phyloP scores from a whole-genome alignment of 2,329 filamentous ascomycete genomes.

The Furcasterigmium sp. region DNA sequence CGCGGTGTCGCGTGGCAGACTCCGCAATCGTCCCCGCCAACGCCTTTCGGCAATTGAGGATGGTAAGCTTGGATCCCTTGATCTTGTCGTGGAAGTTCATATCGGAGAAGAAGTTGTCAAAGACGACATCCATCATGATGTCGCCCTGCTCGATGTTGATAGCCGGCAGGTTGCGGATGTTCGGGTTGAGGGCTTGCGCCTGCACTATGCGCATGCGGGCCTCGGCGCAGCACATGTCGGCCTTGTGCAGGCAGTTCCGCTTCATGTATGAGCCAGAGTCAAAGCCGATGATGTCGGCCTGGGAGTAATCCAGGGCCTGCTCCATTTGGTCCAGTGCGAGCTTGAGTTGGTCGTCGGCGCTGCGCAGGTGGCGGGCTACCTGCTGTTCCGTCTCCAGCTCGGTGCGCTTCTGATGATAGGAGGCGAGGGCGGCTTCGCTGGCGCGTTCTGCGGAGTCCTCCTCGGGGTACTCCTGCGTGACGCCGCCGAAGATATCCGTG shows the following conservation, averaged over 20 bases:
- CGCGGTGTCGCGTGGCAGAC: not conserved
- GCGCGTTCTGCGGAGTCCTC: constrained; percentile 42
- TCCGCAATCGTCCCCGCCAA: constrained; percentile 22
- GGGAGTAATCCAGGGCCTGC: constrained; percentile 33
- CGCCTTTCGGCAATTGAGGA: constrained; percentile 25
- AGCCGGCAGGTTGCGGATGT: constrained; percentile 29
- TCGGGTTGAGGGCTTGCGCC: constrained; percentile 31
- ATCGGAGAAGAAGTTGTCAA: constrained; percentile 49
- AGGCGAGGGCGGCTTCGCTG: constrained; percentile 24
- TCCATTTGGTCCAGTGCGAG: constrained; percentile 31
- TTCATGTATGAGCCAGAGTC: constrained; percentile 43
- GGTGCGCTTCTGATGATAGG: constrained; percentile 30
- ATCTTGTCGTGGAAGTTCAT: constrained; percentile 48
- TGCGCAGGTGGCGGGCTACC: constrained; percentile 31
- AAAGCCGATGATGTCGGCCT: constrained; percentile 44
- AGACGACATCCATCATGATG: constrained; percentile 46
- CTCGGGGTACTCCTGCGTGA: constrained; percentile 46
- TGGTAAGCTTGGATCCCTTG: constrained; percentile 32
- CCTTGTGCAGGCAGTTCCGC: constrained; percentile 41
- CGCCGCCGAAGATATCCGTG: constrained; percentile 45
- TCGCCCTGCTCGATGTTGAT: constrained; percentile 38
- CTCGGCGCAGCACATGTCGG: constrained; percentile 35
- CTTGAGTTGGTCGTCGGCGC: constrained; percentile 30
- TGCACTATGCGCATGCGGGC: constrained; percentile 33
- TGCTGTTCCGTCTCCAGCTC: constrained; percentile 33